Evolutionary conservation across 805 yeast species (phyloP), one percentile per base, ranked within the genome.

Genomic region (Ogataea siamensis): DNA sequence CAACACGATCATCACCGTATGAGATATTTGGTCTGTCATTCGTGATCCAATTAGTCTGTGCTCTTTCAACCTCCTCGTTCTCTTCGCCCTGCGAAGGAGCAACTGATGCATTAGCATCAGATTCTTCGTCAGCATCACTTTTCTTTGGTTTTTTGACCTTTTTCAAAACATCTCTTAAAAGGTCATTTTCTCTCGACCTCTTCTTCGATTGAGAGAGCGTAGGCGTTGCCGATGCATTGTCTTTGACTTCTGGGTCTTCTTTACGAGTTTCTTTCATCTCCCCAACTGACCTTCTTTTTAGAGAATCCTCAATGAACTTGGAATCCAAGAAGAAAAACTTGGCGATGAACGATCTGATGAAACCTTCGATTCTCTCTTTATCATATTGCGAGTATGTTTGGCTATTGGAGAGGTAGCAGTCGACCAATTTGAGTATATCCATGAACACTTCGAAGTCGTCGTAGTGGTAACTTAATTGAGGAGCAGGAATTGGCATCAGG

Each of bases 401-500:
- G 14, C 80, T 75, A 49, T 78, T 77, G 49, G 71, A 72, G 47
- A 91, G 70, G 57, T 78, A 87, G 6, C 76, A 78, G 40, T 77
- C 74, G 4, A 85, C 70, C 46, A 93, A 70, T 42, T 74, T 73
- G 42, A 83, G 58, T 38, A 89, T 76, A 63, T 93, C 99, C 55
- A 70, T 71, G 32, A 93, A 67, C 9, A 91, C 75, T 8, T 74
- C 82, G 36, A 67, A 58, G 55, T 91, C 96, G 7, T 67, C 61
- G 47, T 88, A 78, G 18, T 64, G 66, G 55, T 77, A 87, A 39
- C 73, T 73, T 14, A 64, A 47, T 50, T 76, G 81, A 39, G 80
- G 79, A 57, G 83, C 83, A n/a, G 96, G 91, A 49, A 77, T 78
- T 3, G 96, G 95, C 35, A 89, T 80, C 52, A 87, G 71, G 25